Evolutionary conservation across 208 protist species (phyloP).

Genomic region (Blastocrithidia nonstop): DNA sequence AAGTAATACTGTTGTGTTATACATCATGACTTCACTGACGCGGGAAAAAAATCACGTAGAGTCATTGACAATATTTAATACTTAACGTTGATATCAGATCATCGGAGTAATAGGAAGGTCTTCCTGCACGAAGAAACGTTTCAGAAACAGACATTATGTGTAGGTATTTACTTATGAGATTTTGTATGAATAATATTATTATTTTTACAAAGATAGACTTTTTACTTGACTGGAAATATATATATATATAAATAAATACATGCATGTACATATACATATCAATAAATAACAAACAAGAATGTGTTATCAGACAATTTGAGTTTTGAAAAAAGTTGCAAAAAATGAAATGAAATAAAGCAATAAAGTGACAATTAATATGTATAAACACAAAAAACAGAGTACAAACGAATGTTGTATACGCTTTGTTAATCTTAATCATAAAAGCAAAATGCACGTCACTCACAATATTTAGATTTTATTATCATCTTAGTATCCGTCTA

Average conservation of each 20-base stretch:
- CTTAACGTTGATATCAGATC: conserved; percentile 10
- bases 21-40: conserved; percentile 39
- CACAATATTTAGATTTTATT: too few species aligned
- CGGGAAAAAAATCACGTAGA: conserved; percentile 17
- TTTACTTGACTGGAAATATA: background rate
- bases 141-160: conserved; percentile 29
- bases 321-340: too few species aligned
- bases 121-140: conserved; percentile 25
- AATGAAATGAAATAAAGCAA: too few species aligned
- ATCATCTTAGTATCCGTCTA: too few species aligned
- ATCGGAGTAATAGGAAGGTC: conserved; percentile 11
- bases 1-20: conserved; percentile 15
- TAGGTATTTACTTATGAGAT: background rate
- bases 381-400: too few species aligned
- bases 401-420: too few species aligned
- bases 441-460: too few species aligned
- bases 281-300: background rate
- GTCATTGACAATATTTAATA: conserved; percentile 20
- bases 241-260: too few species aligned
- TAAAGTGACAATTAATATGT: too few species aligned
- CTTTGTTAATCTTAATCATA: too few species aligned
- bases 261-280: conserved; percentile 2
- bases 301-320: too few species aligned
- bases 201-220: background rate
- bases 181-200: background rate